A percentile compares a stretch with the other conserved stretches of the same genome.
These are phyloP conservation scores for Craterostigma plantagineum DNA, from an alignment of 257 asterid species.

Conservation along the genomic window DNA sequence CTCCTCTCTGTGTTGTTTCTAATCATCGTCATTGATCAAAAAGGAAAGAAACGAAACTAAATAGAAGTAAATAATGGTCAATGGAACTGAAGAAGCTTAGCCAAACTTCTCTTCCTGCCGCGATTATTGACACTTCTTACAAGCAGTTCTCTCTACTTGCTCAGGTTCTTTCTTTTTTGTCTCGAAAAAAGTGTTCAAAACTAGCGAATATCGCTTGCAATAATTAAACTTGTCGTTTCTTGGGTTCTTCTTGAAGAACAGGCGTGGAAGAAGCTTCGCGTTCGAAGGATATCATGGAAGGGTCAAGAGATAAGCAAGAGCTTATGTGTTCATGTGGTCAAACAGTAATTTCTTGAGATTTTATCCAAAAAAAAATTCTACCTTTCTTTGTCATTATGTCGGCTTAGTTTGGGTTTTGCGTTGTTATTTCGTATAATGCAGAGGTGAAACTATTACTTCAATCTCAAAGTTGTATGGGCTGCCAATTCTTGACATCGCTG, in stretches of 20 bases:
- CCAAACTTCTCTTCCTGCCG: conserved; percentile 24
- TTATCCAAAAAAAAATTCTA: neutral
- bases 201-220: conserved; percentile 4
- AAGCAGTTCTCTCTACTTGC: conserved; percentile 15
- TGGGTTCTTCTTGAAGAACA: conserved; percentile 7
- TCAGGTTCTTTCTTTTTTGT: conserved; percentile 27
- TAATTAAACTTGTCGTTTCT: conserved; percentile 6
- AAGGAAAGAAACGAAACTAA: neutral
- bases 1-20: no score
- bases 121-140: conserved; percentile 20
- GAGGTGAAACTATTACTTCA: conserved; percentile 32
- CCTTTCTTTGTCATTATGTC: no score
- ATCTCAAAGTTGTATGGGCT: conserved; percentile 31
- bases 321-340: conserved; percentile 35
- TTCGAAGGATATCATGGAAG: conserved; percentile 28
- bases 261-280: conserved; percentile 28
- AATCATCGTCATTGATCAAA: no score
- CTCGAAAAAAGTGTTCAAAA: conserved; percentile 1
- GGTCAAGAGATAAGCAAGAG: conserved; percentile 17
- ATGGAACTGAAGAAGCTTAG: conserved; percentile 45
- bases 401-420: neutral
- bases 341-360: conserved; percentile 21
- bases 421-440: conserved; percentile 5
- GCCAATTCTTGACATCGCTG: conserved; percentile 28
- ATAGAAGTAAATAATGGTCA: conserved; percentile 20